A percentile compares a stretch with the other conserved stretches of the same genome.
Conservation (phyloP, 2,329 filamentous ascomycete species). For the Apiospora saccharicola region DNA sequence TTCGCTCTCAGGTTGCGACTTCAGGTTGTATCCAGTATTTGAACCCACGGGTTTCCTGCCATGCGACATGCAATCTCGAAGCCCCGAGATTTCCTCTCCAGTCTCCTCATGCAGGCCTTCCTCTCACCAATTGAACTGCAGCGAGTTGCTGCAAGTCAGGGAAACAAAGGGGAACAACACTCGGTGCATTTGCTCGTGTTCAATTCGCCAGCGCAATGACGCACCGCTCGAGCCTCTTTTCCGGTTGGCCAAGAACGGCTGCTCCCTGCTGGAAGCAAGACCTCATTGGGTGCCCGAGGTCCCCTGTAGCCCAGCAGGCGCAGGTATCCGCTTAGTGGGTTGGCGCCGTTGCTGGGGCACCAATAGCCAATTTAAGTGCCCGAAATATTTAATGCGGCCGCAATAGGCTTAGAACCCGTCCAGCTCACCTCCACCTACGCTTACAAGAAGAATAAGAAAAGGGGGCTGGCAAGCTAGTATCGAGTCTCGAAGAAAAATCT, state of each 20-base stretch:
- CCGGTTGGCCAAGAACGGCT: slow-evolving; percentile 1
- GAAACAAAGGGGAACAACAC: not conserved
- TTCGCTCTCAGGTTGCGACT: not conserved
- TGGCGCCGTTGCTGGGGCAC: slow-evolving; percentile 3
- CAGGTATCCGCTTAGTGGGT: not conserved
- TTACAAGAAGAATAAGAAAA: not conserved
- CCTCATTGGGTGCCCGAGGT: not conserved
- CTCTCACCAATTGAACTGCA: not conserved
- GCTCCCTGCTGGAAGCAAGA: not conserved
- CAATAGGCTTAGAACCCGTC: slow-evolving; percentile 9
- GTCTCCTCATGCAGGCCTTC: not conserved
- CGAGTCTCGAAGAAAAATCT: not conserved
- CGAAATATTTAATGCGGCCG: not conserved
- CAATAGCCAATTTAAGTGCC: not conserved
- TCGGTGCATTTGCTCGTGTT: not conserved
- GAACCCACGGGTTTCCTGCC: not conserved
- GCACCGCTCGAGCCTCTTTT: slow-evolving; percentile 16
- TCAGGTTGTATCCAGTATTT: not conserved
- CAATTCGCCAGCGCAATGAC: slow-evolving; percentile 15
- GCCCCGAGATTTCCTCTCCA: not conserved
- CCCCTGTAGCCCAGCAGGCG: not conserved
- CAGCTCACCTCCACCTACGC: not conserved
- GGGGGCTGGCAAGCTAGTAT: not conserved
- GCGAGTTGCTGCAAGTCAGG: not conserved
- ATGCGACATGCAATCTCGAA: not conserved